phyloP scores from a whole-genome alignment of 2,329 filamentous ascomycete genomes.

The Colletotrichum costaricense region DNA sequence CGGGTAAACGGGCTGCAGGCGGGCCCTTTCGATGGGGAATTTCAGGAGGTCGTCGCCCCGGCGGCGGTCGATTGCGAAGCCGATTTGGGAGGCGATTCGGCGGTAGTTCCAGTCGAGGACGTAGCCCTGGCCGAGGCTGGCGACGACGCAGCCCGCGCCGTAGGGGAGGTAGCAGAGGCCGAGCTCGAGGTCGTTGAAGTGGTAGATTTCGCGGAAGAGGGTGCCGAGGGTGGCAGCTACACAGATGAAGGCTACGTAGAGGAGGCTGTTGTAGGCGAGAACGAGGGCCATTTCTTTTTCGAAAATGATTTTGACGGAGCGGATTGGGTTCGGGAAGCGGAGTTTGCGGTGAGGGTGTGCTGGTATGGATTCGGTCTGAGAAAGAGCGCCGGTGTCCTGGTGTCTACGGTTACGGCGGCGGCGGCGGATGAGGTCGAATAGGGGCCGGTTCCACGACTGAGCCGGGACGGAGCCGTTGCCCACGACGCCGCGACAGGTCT shows the following conservation, averaged over 20 bases:
- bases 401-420: conserved; percentile 39
- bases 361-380: conserved; percentile 41
- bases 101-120: conserved; percentile 77
- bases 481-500: conserved; percentile 69
- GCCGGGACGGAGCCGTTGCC: conserved; percentile 72
- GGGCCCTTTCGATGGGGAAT: conserved; percentile 67
- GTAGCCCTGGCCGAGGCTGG: conserved; percentile 66
- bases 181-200: conserved; percentile 61
- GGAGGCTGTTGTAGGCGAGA: conserved; percentile 61
- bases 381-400: conserved; percentile 26
- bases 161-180: conserved; percentile 68
- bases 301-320: conserved; percentile 63
- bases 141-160: conserved; percentile 60
- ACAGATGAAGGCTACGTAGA: conserved; percentile 68
- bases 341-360: conserved; percentile 53
- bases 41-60: conserved; percentile 62
- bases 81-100: conserved; percentile 70
- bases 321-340: conserved; percentile 67
- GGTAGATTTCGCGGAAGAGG: conserved; percentile 62
- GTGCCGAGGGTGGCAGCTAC: conserved; percentile 64
- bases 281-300: conserved; percentile 69
- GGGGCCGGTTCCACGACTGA: conserved; percentile 67
- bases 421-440: conserved; percentile 60
- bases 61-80: conserved; percentile 70
- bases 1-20: conserved; percentile 65